These are phyloP conservation scores for Mycena latifolia DNA, from an alignment of 768 basidiomycete species.

Conservation along the genomic window DNA sequence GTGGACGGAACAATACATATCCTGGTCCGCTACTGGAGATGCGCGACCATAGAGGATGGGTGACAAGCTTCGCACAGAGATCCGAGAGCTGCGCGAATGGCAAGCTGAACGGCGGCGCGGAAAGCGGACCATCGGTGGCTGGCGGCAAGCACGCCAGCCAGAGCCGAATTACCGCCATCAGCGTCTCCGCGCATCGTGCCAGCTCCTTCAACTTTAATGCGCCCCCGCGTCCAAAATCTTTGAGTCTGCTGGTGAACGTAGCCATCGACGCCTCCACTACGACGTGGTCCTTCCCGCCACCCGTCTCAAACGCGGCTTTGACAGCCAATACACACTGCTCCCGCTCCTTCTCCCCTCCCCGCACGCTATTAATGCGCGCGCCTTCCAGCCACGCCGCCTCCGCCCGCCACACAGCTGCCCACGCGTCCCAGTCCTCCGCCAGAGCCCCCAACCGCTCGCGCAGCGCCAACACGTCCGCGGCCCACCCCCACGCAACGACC, in stretches of 20 bases:
- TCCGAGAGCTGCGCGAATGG: conserved; percentile 70
- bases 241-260: conserved; percentile 47
- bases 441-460: conserved; percentile 47
- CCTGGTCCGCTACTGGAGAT: conserved; percentile 39
- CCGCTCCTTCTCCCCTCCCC: conserved; percentile 76
- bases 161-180: conserved; percentile 67
- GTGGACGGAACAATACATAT: conserved; percentile 60
- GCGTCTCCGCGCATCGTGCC: conserved; percentile 48
- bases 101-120: conserved; percentile 69
- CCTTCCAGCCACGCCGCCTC: conserved; percentile 84
- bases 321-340: conserved; percentile 51
- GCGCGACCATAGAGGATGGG: conserved; percentile 65
- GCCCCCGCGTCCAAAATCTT: conserved; percentile 30
- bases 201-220: conserved; percentile 43
- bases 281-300: conserved; percentile 45
- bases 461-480: conserved; percentile 62
- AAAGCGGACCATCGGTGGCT: conserved; percentile 49
- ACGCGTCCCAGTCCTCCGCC: conserved; percentile 50
- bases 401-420: conserved; percentile 67
- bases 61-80: conserved; percentile 62
- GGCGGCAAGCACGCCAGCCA: conserved; percentile 74
- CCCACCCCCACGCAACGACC: conserved; percentile 84
- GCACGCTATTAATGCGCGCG: conserved; percentile 74
- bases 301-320: conserved; percentile 53
- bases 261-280: conserved; percentile 53